phyloP scores from a whole-genome alignment of 2,329 filamentous ascomycete genomes.

The Zarea fungicola region DNA sequence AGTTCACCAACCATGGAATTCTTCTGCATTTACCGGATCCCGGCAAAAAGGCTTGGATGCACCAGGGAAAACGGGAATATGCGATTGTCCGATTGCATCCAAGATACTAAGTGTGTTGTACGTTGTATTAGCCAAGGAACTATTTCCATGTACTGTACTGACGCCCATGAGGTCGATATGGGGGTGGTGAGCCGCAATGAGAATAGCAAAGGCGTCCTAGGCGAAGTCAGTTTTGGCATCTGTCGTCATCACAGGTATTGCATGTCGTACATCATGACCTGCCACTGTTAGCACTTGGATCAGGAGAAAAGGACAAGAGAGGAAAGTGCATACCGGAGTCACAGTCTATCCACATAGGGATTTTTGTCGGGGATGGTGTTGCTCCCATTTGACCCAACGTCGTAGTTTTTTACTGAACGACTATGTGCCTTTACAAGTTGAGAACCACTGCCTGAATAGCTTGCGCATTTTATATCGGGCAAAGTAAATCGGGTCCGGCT shows the following conservation, averaged over 20 bases:
- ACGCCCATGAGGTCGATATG: background rate
- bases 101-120: background rate
- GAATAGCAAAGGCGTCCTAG: background rate
- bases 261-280: background rate
- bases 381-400: background rate
- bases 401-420: too few relatives aligned
- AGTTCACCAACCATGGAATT: background rate
- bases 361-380: background rate
- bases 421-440: too few relatives aligned
- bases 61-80: background rate
- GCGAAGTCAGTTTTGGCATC: too few relatives aligned
- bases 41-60: background rate
- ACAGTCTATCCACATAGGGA: background rate
- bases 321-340: background rate
- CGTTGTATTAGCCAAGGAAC: background rate
- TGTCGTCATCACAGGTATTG: background rate
- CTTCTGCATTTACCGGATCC: background rate
- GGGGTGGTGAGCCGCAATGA: background rate
- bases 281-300: background rate
- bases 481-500: too few relatives aligned
- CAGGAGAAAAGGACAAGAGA: background rate
- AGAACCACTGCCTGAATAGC: too few relatives aligned
- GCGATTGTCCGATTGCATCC: background rate
- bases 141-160: background rate
- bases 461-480: too few relatives aligned